These are phyloP conservation scores for Eremochloa ophiuroides DNA, from an alignment of 176 grass and related monocot genomes.

Conservation along the genomic window DNA sequence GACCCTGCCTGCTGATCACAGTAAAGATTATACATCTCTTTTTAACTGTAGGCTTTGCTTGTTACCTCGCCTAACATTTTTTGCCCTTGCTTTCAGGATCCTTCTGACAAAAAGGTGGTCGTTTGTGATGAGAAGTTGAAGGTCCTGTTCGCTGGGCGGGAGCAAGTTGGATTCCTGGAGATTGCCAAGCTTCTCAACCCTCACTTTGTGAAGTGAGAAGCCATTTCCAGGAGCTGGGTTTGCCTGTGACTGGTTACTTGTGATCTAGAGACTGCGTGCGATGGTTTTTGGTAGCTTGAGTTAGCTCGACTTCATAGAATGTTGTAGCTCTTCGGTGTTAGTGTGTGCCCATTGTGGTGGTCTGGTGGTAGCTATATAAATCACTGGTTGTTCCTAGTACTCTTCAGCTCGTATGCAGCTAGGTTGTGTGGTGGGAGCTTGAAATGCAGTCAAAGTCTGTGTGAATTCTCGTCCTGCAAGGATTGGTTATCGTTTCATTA, in stretches of 20 bases:
- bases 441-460: no score
- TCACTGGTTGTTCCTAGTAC: neutral
- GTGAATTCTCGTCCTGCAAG: neutral
- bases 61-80: neutral
- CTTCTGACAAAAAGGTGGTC: conserved; percentile 67
- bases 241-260: conserved; percentile 17
- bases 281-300: conserved; percentile 22
- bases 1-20: neutral
- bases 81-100: conserved; percentile 50
- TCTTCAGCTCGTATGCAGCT: neutral
- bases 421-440: conserved; percentile 19
- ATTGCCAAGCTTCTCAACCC: conserved; percentile 75
- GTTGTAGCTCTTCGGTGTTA: conserved; percentile 2
- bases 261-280: neutral
- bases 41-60: neutral
- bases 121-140: conserved; percentile 91
- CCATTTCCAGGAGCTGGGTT: conserved; percentile 6
- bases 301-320: conserved; percentile 29
- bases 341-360: neutral
- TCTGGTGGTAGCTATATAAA: neutral
- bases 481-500: neutral
- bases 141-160: conserved; percentile 62
- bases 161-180: conserved; percentile 90
- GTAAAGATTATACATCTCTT: neutral
- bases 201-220: conserved; percentile 66